Evolutionary conservation across 108 stramenopile species (phyloP).

Genomic region (Mediolabrus comicus): DNA sequence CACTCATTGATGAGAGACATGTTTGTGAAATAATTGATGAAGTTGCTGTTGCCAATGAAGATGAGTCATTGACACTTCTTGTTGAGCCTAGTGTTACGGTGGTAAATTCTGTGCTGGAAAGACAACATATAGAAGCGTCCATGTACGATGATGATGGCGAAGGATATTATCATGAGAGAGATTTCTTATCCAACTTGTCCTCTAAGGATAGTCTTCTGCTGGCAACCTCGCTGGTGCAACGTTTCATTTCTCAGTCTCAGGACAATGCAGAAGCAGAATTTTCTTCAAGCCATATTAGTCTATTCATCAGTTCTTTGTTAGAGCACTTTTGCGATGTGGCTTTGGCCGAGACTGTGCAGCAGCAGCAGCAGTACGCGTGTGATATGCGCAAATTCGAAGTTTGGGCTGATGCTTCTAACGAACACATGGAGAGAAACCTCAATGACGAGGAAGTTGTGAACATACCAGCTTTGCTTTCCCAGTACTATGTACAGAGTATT

Average conservation of each 20-base stretch:
- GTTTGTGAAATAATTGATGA: slow-evolving; percentile 16
- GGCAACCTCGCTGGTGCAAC: slow-evolving; percentile 16
- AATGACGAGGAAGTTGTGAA: slow-evolving; percentile 23
- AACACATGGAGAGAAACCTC: slow-evolving; percentile 27
- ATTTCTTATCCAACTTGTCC: slow-evolving; percentile 11
- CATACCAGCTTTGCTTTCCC: slow-evolving; percentile 16
- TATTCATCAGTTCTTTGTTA: slow-evolving; percentile 26
- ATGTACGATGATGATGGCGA: background rate
- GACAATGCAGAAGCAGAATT: background rate
- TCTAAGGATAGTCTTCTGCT: slow-evolving; percentile 35
- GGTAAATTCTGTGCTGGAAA: slow-evolving; percentile 20
- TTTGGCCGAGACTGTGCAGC: slow-evolving; percentile 6
- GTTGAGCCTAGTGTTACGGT: slow-evolving; percentile 24
- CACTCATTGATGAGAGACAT: slow-evolving; percentile 8
- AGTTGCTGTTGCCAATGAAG: slow-evolving; percentile 6
- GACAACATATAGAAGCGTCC: background rate
- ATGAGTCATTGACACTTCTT: slow-evolving; percentile 1
- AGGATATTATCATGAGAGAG: background rate
- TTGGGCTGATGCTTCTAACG: slow-evolving; percentile 22
- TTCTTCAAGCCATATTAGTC: slow-evolving; percentile 24
- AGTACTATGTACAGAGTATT: slow-evolving; percentile 27
- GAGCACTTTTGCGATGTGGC: slow-evolving; percentile 24
- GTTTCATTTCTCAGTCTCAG: slow-evolving; percentile 5
- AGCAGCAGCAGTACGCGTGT: too few relatives aligned
- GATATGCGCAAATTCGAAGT: slow-evolving; percentile 15